Percentiles rank a stretch among this genome's conserved stretches.
phyloP scores from a whole-genome alignment of 495 filamentous ascomycete genomes.

The Talaromyces ruber region DNA sequence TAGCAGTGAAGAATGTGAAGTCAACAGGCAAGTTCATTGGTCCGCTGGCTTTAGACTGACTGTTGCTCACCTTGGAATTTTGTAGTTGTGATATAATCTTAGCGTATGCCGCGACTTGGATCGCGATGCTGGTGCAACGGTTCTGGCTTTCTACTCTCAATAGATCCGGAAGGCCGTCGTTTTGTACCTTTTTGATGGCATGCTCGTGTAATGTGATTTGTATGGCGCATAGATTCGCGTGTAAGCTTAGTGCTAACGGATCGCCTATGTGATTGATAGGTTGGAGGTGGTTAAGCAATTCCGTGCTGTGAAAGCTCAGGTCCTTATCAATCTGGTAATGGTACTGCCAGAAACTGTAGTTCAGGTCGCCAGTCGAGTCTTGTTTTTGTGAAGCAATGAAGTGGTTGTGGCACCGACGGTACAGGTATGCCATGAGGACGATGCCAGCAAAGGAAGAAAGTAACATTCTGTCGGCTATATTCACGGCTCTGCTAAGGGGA shows the following conservation, averaged over 20 bases:
- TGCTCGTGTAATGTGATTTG: background rate
- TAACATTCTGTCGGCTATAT: background rate
- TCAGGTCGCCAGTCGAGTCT: background rate
- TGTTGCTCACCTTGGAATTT: background rate
- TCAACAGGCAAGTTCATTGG: background rate
- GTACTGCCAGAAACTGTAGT: background rate
- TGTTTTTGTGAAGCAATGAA: background rate
- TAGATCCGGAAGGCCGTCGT: background rate
- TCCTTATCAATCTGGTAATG: slow-evolving; percentile 1
- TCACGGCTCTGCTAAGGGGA: background rate
- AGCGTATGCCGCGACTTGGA: background rate
- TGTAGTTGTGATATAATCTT: background rate
- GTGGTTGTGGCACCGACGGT: background rate
- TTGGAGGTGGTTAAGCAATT: background rate
- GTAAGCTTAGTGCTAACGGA: background rate
- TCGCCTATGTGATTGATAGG: background rate
- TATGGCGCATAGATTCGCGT: background rate
- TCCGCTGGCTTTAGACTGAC: background rate
- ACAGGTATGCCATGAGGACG: background rate
- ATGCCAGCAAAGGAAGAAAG: background rate
- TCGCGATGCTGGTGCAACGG: background rate
- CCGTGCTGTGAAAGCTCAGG: background rate
- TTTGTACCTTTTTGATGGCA: background rate
- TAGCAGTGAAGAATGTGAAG: background rate
- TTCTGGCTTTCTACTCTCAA: background rate